Evolutionary conservation across 768 basidiomycete genomes (phyloP).

Genomic region (Boletus reticulatus): DNA sequence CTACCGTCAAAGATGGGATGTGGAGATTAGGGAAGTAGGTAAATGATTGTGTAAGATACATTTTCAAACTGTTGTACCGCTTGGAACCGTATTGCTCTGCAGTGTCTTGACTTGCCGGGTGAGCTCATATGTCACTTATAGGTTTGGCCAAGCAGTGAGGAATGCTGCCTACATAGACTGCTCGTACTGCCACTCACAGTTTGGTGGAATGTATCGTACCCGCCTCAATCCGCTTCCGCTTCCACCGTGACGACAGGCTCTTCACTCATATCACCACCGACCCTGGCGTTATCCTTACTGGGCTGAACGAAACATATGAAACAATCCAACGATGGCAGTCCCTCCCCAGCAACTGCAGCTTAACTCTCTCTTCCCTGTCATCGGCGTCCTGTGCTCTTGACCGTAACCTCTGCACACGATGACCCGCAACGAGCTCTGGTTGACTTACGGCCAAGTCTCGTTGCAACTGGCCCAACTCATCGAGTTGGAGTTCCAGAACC

Average conservation of each 20-base stretch:
- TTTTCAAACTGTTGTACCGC: neutral
- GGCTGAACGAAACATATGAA: slow-evolving; percentile 8
- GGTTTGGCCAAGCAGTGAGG: too few species aligned
- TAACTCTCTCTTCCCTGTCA: neutral
- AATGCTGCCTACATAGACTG: too few species aligned
- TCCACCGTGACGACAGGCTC: neutral
- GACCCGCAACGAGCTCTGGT: slow-evolving; percentile 43
- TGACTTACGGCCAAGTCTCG: slow-evolving; percentile 47
- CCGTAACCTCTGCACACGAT: slow-evolving; percentile 13
- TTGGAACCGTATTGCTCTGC: neutral
- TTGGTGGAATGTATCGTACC: too few species aligned
- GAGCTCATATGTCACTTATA: neutral
- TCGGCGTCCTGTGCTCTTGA: neutral
- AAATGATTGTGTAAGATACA: neutral
- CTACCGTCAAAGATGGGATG: slow-evolving; percentile 65
- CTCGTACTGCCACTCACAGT: too few species aligned
- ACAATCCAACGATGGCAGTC: neutral
- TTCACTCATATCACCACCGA: slow-evolving; percentile 1
- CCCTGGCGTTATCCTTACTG: neutral
- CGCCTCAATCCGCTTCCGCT: too few species aligned
- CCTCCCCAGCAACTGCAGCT: neutral
- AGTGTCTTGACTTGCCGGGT: neutral
- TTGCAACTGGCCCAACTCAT: slow-evolving; percentile 43
- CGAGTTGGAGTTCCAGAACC: slow-evolving; percentile 42
- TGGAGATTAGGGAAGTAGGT: slow-evolving; percentile 51